Evolutionary conservation across 768 basidiomycete genomes (phyloP).

Genomic region (Amanita muscaria): DNA sequence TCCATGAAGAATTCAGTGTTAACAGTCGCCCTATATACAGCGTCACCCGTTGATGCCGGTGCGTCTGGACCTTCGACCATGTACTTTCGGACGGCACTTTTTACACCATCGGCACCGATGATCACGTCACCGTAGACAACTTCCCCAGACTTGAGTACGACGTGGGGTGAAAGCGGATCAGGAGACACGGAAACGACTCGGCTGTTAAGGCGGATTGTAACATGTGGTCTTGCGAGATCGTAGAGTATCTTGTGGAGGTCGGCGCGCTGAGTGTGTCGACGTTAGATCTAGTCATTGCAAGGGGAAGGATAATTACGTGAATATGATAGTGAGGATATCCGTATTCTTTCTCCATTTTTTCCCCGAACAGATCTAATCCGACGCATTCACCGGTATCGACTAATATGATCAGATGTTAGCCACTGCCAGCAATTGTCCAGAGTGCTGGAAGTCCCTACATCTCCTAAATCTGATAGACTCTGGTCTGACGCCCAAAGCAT

Average conservation of each 20-base stretch:
- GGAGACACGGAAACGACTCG: constrained; percentile 21
- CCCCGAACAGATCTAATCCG: constrained; percentile 21
- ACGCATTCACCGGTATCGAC: constrained; percentile 23
- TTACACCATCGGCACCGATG: constrained; percentile 42
- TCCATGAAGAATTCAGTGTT: constrained; percentile 33
- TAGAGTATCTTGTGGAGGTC: constrained; percentile 35
- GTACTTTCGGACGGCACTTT: constrained; percentile 38
- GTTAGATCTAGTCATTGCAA: neutral
- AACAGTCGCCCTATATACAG: constrained; percentile 51
- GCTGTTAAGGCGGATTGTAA: constrained; percentile 26
- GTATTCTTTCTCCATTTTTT: constrained; percentile 20
- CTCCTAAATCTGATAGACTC: constrained; percentile 30
- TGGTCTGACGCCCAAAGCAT: constrained; percentile 29
- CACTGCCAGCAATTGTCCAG: no score
- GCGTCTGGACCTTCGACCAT: constrained; percentile 39
- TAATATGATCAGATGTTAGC: constrained; percentile 7
- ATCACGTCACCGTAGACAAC: constrained; percentile 35
- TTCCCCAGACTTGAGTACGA: constrained; percentile 35
- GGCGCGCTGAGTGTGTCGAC: constrained; percentile 30
- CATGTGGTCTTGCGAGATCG: constrained; percentile 26
- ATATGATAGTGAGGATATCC: constrained; percentile 27
- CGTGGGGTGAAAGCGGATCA: constrained; percentile 18
- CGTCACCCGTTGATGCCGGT: constrained; percentile 50
- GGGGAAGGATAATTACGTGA: constrained; percentile 18
- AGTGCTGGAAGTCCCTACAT: constrained; percentile 23